Evolutionary conservation across 768 basidiomycete genomes (phyloP), one percentile per base, ranked within the genome.

Genomic region (Macrolepiota fuliginosa): DNA sequence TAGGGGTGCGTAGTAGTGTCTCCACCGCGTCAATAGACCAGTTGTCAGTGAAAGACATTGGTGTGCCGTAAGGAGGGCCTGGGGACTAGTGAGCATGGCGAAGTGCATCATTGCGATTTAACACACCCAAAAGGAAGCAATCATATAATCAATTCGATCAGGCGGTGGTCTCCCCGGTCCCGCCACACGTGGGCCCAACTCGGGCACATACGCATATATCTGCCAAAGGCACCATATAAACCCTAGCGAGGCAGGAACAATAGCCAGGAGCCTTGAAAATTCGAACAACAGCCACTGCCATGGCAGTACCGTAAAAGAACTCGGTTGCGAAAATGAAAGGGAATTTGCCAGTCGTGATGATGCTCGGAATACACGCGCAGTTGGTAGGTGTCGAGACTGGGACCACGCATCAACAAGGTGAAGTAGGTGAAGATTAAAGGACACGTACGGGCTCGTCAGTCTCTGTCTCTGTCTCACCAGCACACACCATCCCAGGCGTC

Each of bases 31-130:
- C 25, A 96, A 83, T 0, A 98, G 86, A 11, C 96, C 96, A 0
- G 94, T 91, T 0, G 96, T 92, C 13, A 98, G 81, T 46, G 80
- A 77, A 64, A 96, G 88, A 64, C 94, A 96, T 73, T 96, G 95
- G 70, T 91, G 88, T 22, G 91, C 96, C 13, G 95, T 96, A 5
- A 95, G 78, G 24, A 92, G 74, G 1, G 92, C 84, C 93, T 94
- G 64, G 19, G n/a, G 46, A 35, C 59, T 45, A 59, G 54, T 58
- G 36, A 57, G 36, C 54, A 65, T 35, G 2, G 55, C 27, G 27
- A 54, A 15, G 17, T 25, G 13, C 27, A 2, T 53, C 62, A 52
- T 35, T 39, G 46, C 36, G 13, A 56, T 35, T 32, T 45, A 55
- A 67, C 82, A 19, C 67, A 90, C 91, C 92, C 92, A 93, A 29